Evolutionary conservation across 768 basidiomycete genomes (phyloP).

Genomic region (Infundibulicybe gibba): DNA sequence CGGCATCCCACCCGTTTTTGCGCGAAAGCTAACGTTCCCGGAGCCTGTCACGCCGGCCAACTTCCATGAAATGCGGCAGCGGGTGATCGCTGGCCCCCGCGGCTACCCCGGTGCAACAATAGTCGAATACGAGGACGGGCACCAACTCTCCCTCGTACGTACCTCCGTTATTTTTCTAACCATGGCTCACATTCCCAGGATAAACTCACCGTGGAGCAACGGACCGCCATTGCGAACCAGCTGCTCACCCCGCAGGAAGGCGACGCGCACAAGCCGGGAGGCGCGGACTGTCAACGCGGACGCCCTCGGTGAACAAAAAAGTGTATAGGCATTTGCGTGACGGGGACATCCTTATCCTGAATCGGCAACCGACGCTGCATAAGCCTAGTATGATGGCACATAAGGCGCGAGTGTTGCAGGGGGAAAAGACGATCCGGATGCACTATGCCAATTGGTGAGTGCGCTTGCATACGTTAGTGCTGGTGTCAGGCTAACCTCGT

Average conservation of each 20-base stretch:
- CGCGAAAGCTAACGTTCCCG: conserved; percentile 93
- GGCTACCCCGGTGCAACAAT: conserved; percentile 90
- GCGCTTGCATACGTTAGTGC: conserved; percentile 1
- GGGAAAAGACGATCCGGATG: conserved; percentile 99
- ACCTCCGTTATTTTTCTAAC: not conserved
- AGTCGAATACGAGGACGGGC: conserved; percentile 95
- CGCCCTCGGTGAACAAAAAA: conserved; percentile 88
- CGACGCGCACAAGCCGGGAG: conserved; percentile 41
- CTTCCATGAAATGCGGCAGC: conserved; percentile 80
- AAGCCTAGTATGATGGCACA: conserved; percentile 99
- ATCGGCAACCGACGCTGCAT: conserved; percentile 97
- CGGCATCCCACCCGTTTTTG: conserved; percentile 96
- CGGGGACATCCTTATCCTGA: conserved; percentile 93
- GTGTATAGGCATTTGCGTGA: conserved; percentile 93
- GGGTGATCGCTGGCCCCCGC: conserved; percentile 88
- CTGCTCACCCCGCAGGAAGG: conserved; percentile 89
- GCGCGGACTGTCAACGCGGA: conserved; percentile 70
- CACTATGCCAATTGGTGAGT: conserved; percentile 98
- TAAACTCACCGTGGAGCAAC: conserved; percentile 80
- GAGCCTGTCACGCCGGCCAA: conserved; percentile 95
- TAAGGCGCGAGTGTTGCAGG: conserved; percentile 83
- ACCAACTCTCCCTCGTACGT: conserved; percentile 73
- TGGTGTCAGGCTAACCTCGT: not conserved
- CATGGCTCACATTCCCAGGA: conserved; percentile 47
- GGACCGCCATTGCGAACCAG: conserved; percentile 94